phyloP scores from a whole-genome alignment of 164 flowering plant species.

The Tetrastigma voinierianum region DNA sequence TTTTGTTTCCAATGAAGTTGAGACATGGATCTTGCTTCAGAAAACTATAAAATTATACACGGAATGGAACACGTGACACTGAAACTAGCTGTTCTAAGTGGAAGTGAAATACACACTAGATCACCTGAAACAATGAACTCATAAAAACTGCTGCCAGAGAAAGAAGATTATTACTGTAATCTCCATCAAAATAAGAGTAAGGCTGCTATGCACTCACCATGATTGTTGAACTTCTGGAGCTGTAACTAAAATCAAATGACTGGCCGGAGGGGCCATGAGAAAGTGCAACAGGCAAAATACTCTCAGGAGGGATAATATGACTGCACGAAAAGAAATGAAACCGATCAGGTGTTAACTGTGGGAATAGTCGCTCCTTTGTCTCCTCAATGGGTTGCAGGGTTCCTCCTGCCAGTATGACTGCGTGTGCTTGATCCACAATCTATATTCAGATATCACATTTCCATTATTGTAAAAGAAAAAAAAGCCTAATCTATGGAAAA shows the following conservation, averaged over 20 bases:
- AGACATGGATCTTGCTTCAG: too few relatives aligned
- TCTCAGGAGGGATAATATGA: constrained; percentile 87
- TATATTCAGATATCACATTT: constrained; percentile 20
- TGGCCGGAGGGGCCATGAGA: constrained; percentile 87
- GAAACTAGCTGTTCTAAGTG: too few relatives aligned
- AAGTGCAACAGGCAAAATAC: constrained; percentile 81
- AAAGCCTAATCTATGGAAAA: neutral
- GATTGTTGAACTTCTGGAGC: constrained; percentile 57
- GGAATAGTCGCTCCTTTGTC: constrained; percentile 84
- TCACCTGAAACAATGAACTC: too few relatives aligned
- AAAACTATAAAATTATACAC: too few relatives aligned
- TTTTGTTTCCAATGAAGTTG: neutral
- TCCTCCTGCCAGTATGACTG: constrained; percentile 92
- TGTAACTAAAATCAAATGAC: constrained; percentile 86
- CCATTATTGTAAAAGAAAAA: neutral
- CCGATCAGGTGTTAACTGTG: constrained; percentile 54
- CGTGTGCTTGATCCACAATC: constrained; percentile 85
- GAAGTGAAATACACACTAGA: too few relatives aligned
- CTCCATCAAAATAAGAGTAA: neutral
- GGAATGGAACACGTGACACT: too few relatives aligned
- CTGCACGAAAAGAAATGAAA: constrained; percentile 85
- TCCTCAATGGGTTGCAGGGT: constrained; percentile 96
- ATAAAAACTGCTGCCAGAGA: too few relatives aligned
- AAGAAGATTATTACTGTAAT: neutral
- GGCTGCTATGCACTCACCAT: constrained; percentile 51